Evolutionary conservation across 1,284 basidiomycete genomes (phyloP).

Genomic region (Pyrrhoderma noxium): DNA sequence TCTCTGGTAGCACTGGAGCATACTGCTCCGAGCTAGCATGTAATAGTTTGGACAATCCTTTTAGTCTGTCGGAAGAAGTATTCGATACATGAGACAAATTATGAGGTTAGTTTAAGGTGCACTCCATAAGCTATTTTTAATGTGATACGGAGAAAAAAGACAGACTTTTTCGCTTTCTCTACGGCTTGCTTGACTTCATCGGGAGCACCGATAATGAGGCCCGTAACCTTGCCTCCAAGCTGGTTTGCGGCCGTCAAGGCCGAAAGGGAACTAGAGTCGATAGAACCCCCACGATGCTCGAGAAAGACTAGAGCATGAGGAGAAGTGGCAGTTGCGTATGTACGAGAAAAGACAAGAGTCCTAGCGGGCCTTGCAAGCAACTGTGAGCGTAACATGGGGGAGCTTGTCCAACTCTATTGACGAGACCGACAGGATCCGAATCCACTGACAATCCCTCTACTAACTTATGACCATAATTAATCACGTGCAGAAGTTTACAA

Average conservation of each 20-base stretch:
- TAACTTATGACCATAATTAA: neutral
- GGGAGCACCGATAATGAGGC: constrained; percentile 75
- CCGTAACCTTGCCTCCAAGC: constrained; percentile 83
- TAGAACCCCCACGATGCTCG: constrained; percentile 78
- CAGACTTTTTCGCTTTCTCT: constrained; percentile 75
- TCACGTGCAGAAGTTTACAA: constrained; percentile 8
- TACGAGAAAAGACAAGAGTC: constrained; percentile 27
- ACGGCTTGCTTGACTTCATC: constrained; percentile 65
- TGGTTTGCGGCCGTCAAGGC: constrained; percentile 85
- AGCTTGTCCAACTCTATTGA: neutral
- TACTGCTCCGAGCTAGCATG: constrained; percentile 38
- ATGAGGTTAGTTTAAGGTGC: neutral
- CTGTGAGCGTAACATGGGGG: constrained; percentile 12
- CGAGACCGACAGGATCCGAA: neutral
- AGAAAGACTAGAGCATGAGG: constrained; percentile 80
- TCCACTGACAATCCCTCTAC: neutral
- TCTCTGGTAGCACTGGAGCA: constrained; percentile 41
- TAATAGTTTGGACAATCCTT: constrained; percentile 38
- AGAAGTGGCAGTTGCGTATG: constrained; percentile 44
- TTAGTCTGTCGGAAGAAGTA: constrained; percentile 30
- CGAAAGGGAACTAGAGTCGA: constrained; percentile 82
- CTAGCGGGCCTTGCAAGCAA: constrained; percentile 5
- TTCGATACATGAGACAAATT: too few relatives aligned
- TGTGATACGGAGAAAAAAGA: constrained; percentile 8
- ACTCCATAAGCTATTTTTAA: neutral